Evolutionary conservation across 306 rosid genomes (phyloP).

Genomic region (Begonia loranthoides): DNA sequence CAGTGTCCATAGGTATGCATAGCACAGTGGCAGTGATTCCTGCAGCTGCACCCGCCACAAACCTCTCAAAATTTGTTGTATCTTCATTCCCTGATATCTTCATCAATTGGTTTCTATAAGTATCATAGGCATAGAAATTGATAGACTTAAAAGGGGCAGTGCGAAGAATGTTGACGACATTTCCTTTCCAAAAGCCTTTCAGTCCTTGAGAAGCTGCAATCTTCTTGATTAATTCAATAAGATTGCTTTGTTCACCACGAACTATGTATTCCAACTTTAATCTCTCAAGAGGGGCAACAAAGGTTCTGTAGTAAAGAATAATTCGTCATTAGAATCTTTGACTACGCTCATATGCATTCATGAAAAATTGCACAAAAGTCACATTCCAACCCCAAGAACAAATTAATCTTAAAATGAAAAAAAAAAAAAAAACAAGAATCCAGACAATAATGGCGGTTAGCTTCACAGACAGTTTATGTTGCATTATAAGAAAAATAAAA

Average conservation of each 20-base stretch:
- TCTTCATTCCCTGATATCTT: conserved; percentile 52
- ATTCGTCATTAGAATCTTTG: neutral
- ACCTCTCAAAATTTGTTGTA: conserved; percentile 82
- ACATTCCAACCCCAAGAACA: too few relatives aligned
- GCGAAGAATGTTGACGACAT: conserved; percentile 81
- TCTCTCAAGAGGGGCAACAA: conserved; percentile 94
- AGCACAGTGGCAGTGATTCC: conserved; percentile 81
- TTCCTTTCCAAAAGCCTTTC: conserved; percentile 96
- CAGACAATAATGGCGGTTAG: too few relatives aligned
- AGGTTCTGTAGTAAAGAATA: conserved; percentile 35
- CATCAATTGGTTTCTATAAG: conserved; percentile 65
- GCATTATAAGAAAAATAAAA: too few relatives aligned
- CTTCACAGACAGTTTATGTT: too few relatives aligned
- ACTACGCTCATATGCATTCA: neutral
- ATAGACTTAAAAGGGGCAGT: conserved; percentile 93
- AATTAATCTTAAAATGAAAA: too few relatives aligned
- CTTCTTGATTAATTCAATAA: conserved; percentile 48
- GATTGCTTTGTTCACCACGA: conserved; percentile 72
- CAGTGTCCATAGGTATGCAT: conserved; percentile 95
- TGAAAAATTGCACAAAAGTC: too few relatives aligned
- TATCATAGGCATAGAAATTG: conserved; percentile 81
- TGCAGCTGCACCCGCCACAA: conserved; percentile 92
- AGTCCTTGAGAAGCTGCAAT: conserved; percentile 80
- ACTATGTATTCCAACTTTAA: conserved; percentile 89
- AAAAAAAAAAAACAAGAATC: too few relatives aligned